A percentile compares a stretch with the other conserved stretches of the same genome.
phyloP scores from a whole-genome alignment of 495 filamentous ascomycete species.

The Hyaloscypha finlandica region DNA sequence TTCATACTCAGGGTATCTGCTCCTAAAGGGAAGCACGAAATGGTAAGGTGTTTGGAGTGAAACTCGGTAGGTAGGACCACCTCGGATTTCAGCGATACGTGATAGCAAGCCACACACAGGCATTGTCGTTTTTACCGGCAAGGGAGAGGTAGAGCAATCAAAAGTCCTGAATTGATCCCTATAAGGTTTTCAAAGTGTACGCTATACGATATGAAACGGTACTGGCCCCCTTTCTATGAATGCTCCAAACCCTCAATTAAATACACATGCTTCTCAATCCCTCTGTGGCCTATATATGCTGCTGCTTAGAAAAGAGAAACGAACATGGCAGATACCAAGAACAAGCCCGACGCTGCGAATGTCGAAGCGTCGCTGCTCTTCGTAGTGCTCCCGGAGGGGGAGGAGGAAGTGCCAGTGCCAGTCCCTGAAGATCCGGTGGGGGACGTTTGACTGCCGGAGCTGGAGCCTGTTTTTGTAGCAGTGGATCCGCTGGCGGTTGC shows the following conservation, averaged over 20 bases:
- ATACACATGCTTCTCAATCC: background rate
- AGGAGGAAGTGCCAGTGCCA: background rate
- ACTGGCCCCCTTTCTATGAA: background rate
- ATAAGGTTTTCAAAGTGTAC: background rate
- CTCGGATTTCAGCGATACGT: no score
- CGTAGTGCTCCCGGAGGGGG: background rate
- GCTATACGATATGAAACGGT: background rate
- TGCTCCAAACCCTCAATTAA: conserved; percentile 1
- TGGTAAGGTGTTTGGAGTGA: no score
- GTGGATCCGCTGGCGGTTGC: background rate
- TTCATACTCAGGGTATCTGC: no score
- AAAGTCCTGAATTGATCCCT: conserved; percentile 5
- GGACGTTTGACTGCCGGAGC: background rate
- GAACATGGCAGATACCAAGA: conserved; percentile 9
- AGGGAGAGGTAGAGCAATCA: no score
- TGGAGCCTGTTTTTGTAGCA: background rate
- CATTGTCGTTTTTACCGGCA: no score
- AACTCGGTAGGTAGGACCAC: no score
- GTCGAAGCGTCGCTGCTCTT: background rate
- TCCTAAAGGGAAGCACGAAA: no score
- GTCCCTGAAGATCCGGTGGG: background rate
- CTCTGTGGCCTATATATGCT: background rate
- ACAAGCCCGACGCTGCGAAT: conserved; percentile 1
- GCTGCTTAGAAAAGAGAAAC: conserved; percentile 7
- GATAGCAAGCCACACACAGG: no score